phyloP scores from a whole-genome alignment of 1,139 yeast species.

The Yamadazyma buinensis region DNA sequence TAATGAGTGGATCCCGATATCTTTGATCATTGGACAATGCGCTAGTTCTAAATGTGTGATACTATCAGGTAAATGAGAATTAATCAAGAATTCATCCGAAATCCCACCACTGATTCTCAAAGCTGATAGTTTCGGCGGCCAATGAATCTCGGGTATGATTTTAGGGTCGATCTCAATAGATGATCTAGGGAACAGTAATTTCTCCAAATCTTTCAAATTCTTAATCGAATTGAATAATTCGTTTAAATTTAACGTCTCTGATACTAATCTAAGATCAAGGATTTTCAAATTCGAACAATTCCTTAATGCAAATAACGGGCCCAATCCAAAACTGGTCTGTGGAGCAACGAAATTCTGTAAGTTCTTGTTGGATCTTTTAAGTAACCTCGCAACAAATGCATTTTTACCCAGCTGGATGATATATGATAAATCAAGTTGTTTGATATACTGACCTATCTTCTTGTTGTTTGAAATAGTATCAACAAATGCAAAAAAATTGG shows the following conservation, averaged over 20 bases:
- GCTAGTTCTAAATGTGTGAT: slow-evolving; percentile 74
- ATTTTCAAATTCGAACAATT: slow-evolving; percentile 61
- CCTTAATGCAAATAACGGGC: slow-evolving; percentile 77
- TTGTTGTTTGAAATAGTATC: slow-evolving; percentile 55
- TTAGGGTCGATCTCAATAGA: slow-evolving; percentile 68
- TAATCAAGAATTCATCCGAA: slow-evolving; percentile 69
- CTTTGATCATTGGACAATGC: slow-evolving; percentile 77
- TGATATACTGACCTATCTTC: slow-evolving; percentile 41
- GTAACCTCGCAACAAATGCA: slow-evolving; percentile 77
- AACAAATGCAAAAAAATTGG: slow-evolving; percentile 70
- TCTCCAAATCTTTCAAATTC: slow-evolving; percentile 58
- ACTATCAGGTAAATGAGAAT: slow-evolving; percentile 65
- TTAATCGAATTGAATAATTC: slow-evolving; percentile 75
- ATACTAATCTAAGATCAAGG: slow-evolving; percentile 81
- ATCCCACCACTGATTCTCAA: slow-evolving; percentile 87
- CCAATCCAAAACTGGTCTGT: slow-evolving; percentile 89
- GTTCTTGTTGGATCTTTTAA: slow-evolving; percentile 67
- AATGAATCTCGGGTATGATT: slow-evolving; percentile 43
- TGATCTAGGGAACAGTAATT: slow-evolving; percentile 83
- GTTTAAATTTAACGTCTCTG: slow-evolving; percentile 81
- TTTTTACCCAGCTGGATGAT: slow-evolving; percentile 92
- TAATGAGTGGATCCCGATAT: slow-evolving; percentile 57
- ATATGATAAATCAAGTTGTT: slow-evolving; percentile 62
- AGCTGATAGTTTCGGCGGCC: slow-evolving; percentile 78
- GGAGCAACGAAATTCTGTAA: slow-evolving; percentile 80